phyloP scores from a whole-genome alignment of 140 eudicot genomes.

The Flaveria floridana region DNA sequence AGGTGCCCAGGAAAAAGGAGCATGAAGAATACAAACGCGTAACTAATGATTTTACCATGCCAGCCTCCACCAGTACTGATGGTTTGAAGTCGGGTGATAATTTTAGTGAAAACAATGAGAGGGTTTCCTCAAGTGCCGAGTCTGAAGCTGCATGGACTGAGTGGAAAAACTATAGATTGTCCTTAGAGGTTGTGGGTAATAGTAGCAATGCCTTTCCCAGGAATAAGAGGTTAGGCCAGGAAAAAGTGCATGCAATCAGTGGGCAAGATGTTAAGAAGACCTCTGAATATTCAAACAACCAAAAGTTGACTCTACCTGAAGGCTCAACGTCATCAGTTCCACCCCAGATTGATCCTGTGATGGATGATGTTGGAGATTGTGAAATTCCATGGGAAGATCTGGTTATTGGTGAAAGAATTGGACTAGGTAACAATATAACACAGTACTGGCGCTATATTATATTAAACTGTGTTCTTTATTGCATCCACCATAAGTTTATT shows the following conservation, averaged over 20 bases:
- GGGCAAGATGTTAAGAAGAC: slow-evolving; percentile 36
- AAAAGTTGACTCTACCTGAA: slow-evolving; percentile 40
- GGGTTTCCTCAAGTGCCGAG: slow-evolving; percentile 34
- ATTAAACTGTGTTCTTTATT: not conserved
- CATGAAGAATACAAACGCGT: slow-evolving; percentile 42
- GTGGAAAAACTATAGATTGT: slow-evolving; percentile 41
- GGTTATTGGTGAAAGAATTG: slow-evolving; percentile 93
- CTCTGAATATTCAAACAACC: slow-evolving; percentile 36
- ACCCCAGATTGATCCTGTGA: slow-evolving; percentile 53
- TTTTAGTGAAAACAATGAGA: slow-evolving; percentile 30
- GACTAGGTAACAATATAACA: slow-evolving; percentile 62
- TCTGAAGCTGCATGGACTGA: slow-evolving; percentile 46
- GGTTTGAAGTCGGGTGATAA: slow-evolving; percentile 36
- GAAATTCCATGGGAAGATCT: slow-evolving; percentile 99
- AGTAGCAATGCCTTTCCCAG: slow-evolving; percentile 27
- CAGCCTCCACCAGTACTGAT: slow-evolving; percentile 57
- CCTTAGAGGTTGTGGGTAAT: slow-evolving; percentile 42
- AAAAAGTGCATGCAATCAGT: slow-evolving; percentile 31
- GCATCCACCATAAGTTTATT: not conserved
- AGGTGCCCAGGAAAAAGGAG: slow-evolving; percentile 52
- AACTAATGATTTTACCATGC: slow-evolving; percentile 34
- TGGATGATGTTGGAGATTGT: slow-evolving; percentile 97
- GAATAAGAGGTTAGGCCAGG: slow-evolving; percentile 36
- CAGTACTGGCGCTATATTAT: slow-evolving; percentile 9
- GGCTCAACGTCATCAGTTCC: slow-evolving; percentile 45